Evolutionary conservation across 2,329 filamentous ascomycete genomes (phyloP), one percentile per base, ranked within the genome.

Genomic region (Oidium heveae): DNA sequence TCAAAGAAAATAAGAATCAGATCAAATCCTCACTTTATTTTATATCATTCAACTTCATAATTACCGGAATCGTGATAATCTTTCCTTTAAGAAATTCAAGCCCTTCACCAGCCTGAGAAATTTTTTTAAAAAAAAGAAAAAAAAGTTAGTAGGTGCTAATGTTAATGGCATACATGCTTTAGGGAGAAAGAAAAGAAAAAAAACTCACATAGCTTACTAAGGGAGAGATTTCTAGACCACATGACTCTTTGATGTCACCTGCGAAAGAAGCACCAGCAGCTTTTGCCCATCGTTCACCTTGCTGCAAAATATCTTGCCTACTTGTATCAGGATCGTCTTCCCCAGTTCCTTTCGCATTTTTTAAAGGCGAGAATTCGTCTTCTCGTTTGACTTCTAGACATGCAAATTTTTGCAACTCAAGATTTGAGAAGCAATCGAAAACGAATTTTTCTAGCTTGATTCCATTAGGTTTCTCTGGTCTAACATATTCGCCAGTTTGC

Each of bases 401-500:
- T 24, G 88, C 91, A 65, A 98, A 98, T 70, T 93, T 87, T 60
- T 81, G 75, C 59, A 98, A 78, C 18, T 81, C 72, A 54, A 94
- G 73, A 73, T 89, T 76, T 57, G 89, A 88, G 75, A 98, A 98
- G 65, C 94, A 91, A 66, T 98, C 91, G 66, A 98, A 98, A 57
- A 98, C 88, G 63, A 96, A 98, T 70, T 96, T 91, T 75, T 98
- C 91, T 41, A 98, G 78, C 75, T 98, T 98, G 76, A 98, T 88
- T 61, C 91, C 91, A 66, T 98, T 98, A 59, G 91, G 86, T 72
- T 87, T 91, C 67, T 87, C 80, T 2, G 89, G 87, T 75, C 94
- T 94, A 68, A 94, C 73, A 0, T 78, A 77, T 67, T 86, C 80
- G 59, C 87, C 88, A 34, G 75, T 82, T 65, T 82, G 73, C 15